Conservation (phyloP, 176 grass and related monocot genomes). For the Oryza officinalis region DNA sequence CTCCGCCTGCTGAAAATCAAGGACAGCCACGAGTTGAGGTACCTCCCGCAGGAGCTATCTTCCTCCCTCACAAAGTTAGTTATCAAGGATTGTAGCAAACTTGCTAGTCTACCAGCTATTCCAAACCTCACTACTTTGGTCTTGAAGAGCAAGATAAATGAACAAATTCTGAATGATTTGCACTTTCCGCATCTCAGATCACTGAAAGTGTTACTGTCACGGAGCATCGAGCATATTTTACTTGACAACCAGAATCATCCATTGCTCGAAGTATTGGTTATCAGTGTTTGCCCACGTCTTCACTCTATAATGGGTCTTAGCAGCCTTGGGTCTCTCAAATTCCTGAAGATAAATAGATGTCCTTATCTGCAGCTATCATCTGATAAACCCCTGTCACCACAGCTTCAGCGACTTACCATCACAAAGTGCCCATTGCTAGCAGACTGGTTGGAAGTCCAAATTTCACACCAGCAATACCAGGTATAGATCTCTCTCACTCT, state of each 20-base stretch:
- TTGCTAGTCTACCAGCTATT: conserved; percentile 21
- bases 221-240: not conserved
- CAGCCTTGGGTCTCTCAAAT: not conserved
- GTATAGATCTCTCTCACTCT: not conserved
- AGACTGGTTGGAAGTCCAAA: conserved; percentile 6
- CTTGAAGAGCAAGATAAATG: conserved; percentile 21
- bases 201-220: conserved; percentile 12
- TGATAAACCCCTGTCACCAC: not conserved
- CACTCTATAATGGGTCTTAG: not conserved
- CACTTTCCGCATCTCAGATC: conserved; percentile 17
- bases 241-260: not conserved
- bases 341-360: not conserved
- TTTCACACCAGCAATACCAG: not conserved
- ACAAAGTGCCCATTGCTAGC: not conserved
- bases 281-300: not conserved
- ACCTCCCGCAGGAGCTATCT: conserved; percentile 11
- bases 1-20: conserved; percentile 27
- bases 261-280: not conserved
- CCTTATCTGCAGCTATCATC: not conserved
- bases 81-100: conserved; percentile 32
- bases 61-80: conserved; percentile 40
- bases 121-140: conserved; percentile 28
- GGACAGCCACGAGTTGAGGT: conserved; percentile 2
- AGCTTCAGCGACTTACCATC: not conserved
- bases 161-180: conserved; percentile 5